Base-by-base conservation (phyloP, 352 stramenopile genomes). In the Phytopythium delawarense region DNA sequence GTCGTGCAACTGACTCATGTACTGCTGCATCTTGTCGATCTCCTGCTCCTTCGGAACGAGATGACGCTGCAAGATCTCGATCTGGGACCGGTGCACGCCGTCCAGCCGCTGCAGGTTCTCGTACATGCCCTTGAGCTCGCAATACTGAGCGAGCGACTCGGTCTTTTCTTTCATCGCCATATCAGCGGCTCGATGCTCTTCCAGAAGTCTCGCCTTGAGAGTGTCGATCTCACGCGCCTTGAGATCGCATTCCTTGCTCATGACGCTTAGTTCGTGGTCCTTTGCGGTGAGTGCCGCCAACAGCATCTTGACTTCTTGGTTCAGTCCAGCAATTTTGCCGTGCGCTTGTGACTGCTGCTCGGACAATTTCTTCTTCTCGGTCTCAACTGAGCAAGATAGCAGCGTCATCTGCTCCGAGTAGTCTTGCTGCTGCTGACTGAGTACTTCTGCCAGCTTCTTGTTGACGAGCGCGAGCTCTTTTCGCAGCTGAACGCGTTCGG, bases 281-380 rank as follows among this genome's bases (percentile, higher is more conserved):
- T 89, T 90, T 9, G 84, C 71, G 13, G 75, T 76, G 1, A 92
- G 61, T 4, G 79, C 79, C 11, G 67, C 60, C 28, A 92, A 63
- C 15, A 92, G 65, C 78, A 92, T 81, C 59, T 90, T 92, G 12
- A 92, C 67, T 28, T 92, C 71, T 61, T 90, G 79, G 45, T 87
- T 72, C 11, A 89, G 57, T 0, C 70, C 83, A 15, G 81, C 77
- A 13, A 84, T 62, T 51, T 81, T 85, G 5, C 79, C 83, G 53
- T 88, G 67, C 11, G 74, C 69, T 4, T 76, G 59, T 2, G 70
- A 72, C 30, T 87, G 57, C 54, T 88, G 70, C 2, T 71, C 59
- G 1, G 70, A 65, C 16, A 66, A 62, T 5, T 72, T 74, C 6
- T 56, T 59, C 66, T 88, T 89, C 45, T 88, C 78, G 2, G 23